These are phyloP conservation scores for Aschersonia sp. DNA, from an alignment of 2,329 filamentous ascomycete genomes.

Conservation along the genomic window DNA sequence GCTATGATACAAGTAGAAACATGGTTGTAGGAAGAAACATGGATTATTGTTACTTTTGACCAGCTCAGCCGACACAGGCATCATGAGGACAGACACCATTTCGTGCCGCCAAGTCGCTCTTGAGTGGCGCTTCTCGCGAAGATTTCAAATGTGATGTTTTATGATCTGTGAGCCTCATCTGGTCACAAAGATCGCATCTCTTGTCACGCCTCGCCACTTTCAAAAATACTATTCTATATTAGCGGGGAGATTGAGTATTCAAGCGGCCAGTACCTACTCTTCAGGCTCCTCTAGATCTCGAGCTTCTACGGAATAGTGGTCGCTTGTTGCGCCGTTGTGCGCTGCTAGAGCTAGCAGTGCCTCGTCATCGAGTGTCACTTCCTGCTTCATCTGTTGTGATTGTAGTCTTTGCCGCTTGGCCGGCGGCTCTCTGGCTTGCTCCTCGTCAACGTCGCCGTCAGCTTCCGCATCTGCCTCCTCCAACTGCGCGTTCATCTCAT, in stretches of 20 bases:
- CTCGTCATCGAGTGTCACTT: conserved; percentile 28
- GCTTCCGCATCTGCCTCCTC: background rate
- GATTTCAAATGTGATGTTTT: no score
- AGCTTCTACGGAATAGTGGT: conserved; percentile 17
- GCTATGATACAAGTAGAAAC: no score
- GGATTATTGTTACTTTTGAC: no score
- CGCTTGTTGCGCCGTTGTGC: conserved; percentile 21
- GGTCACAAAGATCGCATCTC: no score
- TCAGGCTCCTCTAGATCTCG: conserved; percentile 6
- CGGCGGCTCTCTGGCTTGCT: conserved; percentile 17
- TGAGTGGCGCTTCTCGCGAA: no score
- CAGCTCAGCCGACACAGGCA: no score
- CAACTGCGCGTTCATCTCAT: no score
- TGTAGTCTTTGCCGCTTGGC: conserved; percentile 27
- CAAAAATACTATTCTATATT: conserved; percentile 2
- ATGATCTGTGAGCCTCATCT: no score
- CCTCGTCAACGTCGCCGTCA: conserved; percentile 6
- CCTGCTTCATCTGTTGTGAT: conserved; percentile 13
- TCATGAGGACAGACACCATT: no score
- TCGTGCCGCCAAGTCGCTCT: no score
- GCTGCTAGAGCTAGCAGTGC: conserved; percentile 32
- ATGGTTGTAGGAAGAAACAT: no score
- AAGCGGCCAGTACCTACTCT: conserved; percentile 21
- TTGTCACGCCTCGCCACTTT: conserved; percentile 23
- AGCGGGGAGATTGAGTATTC: background rate